A percentile compares a stretch with the other conserved stretches of the same genome.
Conservation (phyloP, 1,139 yeast genomes). For the Tardiomyces digboiensis region DNA sequence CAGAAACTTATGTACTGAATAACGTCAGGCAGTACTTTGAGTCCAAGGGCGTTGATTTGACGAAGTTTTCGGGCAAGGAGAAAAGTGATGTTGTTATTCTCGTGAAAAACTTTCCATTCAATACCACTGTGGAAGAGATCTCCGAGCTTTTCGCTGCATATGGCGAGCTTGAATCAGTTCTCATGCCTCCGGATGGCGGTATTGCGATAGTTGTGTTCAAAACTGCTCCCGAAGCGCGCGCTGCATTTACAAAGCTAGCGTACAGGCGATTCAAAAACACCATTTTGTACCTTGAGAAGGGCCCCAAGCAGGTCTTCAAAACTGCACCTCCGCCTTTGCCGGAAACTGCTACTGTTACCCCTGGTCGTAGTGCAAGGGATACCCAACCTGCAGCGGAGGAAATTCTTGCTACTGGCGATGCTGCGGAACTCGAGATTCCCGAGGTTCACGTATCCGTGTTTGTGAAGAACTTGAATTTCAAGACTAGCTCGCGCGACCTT, state of each 20-base stretch:
- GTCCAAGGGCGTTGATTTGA: constrained; percentile 72
- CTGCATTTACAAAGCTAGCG: constrained; percentile 83
- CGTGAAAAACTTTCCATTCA: constrained; percentile 85
- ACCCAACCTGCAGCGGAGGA: constrained; percentile 28
- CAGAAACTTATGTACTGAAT: constrained; percentile 93
- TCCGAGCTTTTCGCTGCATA: constrained; percentile 71
- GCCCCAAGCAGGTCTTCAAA: constrained; percentile 70
- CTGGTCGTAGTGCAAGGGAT: constrained; percentile 15
- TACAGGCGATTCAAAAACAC: constrained; percentile 82
- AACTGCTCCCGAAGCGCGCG: constrained; percentile 74
- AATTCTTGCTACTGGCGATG: constrained; percentile 14
- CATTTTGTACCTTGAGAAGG: constrained; percentile 84
- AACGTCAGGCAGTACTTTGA: constrained; percentile 86
- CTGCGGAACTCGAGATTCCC: constrained; percentile 21
- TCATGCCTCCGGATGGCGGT: constrained; percentile 97
- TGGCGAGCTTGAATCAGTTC: constrained; percentile 70
- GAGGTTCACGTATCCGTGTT: constrained; percentile 79
- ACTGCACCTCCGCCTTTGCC: constrained; percentile 15
- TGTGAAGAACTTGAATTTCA: constrained; percentile 84
- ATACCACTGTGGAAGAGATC: constrained; percentile 70
- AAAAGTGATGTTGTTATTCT: constrained; percentile 75
- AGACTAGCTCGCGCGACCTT: constrained; percentile 56
- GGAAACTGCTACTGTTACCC: constrained; percentile 9
- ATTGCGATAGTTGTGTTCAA: constrained; percentile 92
- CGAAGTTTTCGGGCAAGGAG: constrained; percentile 57